phyloP scores from a whole-genome alignment of 2,329 filamentous ascomycete species.

The Phyllachora maydis region DNA sequence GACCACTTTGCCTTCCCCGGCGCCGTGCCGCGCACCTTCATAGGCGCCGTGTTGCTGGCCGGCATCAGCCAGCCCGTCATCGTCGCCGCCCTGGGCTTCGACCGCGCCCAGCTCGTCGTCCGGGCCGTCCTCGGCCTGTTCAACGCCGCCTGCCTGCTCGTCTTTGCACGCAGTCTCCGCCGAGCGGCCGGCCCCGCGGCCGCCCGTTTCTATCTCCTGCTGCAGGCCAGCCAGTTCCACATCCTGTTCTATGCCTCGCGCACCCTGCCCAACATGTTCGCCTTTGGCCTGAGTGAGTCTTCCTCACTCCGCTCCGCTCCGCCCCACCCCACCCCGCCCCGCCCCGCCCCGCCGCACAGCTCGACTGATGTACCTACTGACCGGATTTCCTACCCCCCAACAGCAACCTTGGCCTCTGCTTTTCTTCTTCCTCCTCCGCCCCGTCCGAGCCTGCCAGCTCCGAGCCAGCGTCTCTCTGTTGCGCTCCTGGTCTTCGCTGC shows the following conservation, averaged over 20 bases:
- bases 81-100: slow-evolving; percentile 31
- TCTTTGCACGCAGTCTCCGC: slow-evolving; percentile 42
- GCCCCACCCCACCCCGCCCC: neutral
- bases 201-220: slow-evolving; percentile 58
- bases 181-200: slow-evolving; percentile 46
- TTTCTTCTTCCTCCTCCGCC: slow-evolving; percentile 22
- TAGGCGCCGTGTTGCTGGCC: slow-evolving; percentile 61
- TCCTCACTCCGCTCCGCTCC: too few relatives aligned
- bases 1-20: slow-evolving; percentile 86
- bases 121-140: slow-evolving; percentile 57
- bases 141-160: slow-evolving; percentile 49
- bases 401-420: slow-evolving; percentile 51
- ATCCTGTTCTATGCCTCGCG: slow-evolving; percentile 81
- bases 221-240: slow-evolving; percentile 79
- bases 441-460: slow-evolving; percentile 11
- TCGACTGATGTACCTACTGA: too few relatives aligned
- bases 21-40: slow-evolving; percentile 76
- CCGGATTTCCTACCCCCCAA: too few relatives aligned
- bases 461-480: slow-evolving; percentile 41
- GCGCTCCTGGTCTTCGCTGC: slow-evolving; percentile 61
- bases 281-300: slow-evolving; percentile 60
- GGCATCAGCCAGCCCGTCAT: slow-evolving; percentile 49
- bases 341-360: too few relatives aligned
- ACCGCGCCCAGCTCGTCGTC: slow-evolving; percentile 39
- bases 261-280: slow-evolving; percentile 91